These are phyloP conservation scores for Diaporthe vaccinii DNA, from an alignment of 2,329 filamentous ascomycete genomes.

Conservation along the genomic window DNA sequence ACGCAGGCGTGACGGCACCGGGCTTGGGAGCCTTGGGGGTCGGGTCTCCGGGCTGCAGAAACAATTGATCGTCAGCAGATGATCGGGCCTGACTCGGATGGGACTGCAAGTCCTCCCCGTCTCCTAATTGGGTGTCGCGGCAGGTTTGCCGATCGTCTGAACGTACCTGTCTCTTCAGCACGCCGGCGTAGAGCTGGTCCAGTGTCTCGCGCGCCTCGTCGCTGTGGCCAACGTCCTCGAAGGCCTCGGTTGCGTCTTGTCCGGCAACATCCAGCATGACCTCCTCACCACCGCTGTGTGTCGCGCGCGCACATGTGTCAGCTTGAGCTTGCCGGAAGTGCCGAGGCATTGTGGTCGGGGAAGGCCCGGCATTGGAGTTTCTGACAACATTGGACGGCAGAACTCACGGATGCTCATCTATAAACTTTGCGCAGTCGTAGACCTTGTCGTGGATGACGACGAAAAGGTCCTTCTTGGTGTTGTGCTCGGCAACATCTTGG, in stretches of 20 bases:
- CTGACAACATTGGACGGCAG: slow-evolving; percentile 35
- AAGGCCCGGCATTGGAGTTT: slow-evolving; percentile 17
- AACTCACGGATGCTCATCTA: slow-evolving; percentile 94
- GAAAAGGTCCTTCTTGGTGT: slow-evolving; percentile 93
- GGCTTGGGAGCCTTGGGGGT: slow-evolving; percentile 72
- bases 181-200: slow-evolving; percentile 79
- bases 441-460: slow-evolving; percentile 96
- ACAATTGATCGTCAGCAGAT: slow-evolving; percentile 12
- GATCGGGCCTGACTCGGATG: background rate
- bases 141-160: background rate
- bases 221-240: slow-evolving; percentile 99
- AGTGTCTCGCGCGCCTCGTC: slow-evolving; percentile 98
- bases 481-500: slow-evolving; percentile 86
- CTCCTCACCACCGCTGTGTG: slow-evolving; percentile 91
- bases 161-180: slow-evolving; percentile 84
- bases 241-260: slow-evolving; percentile 96
- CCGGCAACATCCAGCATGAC: slow-evolving; percentile 96
- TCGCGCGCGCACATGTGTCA: slow-evolving; percentile 45
- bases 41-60: slow-evolving; percentile 80
- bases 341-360: slow-evolving; percentile 16
- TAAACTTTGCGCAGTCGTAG: slow-evolving; percentile 89
- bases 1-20: slow-evolving; percentile 63
- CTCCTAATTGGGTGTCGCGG: background rate
- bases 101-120: background rate
- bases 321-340: slow-evolving; percentile 37